Evolutionary conservation across 176 grass and related monocot species (phyloP), one percentile per base, ranked within the genome.

Genomic region (Cocos nucifera): DNA sequence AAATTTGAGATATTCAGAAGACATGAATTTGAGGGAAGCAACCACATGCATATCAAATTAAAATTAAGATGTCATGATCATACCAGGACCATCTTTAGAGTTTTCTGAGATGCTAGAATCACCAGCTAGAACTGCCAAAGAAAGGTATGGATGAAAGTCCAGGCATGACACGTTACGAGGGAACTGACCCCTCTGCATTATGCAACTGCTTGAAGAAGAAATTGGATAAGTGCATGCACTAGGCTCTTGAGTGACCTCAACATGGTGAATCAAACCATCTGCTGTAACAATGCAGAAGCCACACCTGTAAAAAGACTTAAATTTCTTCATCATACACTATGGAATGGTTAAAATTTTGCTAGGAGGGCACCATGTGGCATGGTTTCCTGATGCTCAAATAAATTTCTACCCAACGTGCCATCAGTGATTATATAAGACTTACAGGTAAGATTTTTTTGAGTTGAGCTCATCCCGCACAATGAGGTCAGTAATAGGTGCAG

Each of bases 111-210:
- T 61, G 78, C 50, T 66, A 22, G 83, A 86, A 72, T 85, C 66
- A 17, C 75, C 87, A 80, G 85, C 66, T 77, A 97, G 54, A 69
- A 76, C 78, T 24, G 83, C 48, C 54, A 88, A 79, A 60, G 87
- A 82, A 63, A 66, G 69, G 73, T 50, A 51, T 32, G 71, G 78
- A 80, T 90, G 70, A 62, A 80, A 97, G 78, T 90, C 87, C 58
- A 90, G n/a, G 53, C 92, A 90, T 1, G 25, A 73, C 64, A 97
- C 77, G 76, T 65, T 79, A 75, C 44, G 54, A 73, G 87, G 92
- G 58, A 84, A 77, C 67, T 95, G 75, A 61, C 65, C 72, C 65
- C 59, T 64, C 63, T 66, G 79, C 56, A 62, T 50, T 82, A 78
- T 73, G 19, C 75, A 62, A 69, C 82, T 71, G 71, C 50, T 88